Base-by-base conservation (phyloP, 495 filamentous ascomycete species). In the Achaetomiella virescens region DNA sequence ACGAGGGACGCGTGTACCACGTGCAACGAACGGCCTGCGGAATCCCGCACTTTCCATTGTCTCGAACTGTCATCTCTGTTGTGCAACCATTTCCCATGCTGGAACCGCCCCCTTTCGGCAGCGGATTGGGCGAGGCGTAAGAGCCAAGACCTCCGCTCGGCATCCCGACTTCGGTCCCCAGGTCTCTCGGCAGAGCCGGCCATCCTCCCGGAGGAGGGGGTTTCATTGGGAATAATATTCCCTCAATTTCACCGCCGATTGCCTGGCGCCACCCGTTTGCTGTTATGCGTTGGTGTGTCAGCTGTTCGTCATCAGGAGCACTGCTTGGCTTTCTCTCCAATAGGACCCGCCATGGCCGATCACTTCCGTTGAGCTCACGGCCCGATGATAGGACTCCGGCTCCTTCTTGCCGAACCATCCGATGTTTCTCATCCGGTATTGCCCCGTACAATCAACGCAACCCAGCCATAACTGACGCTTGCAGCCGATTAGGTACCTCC, bases 91-190 rank as follows among this genome's bases (percentile, higher is more conserved):
- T 11, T 31, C 48, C 25, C 12, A 24, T 18, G 21, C 24, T 36
- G 54, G 25, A 24, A 24, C 36, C 35, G 41, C 51, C 29, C 47
- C 31, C 53, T 55, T 40, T 62, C 59, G 60, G 59, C 55, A 56
- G n/a, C 54, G 15, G 35, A n/a, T 36, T 35, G 52, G 17, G n/a
- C 54, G 57, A 66, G 61, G 66, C 63, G 65, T 66, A 66, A 58
- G 15, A 8, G 52, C 49, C 59, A 54, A 51, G 60, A 47, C n/a
- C 37, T 33, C 3, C 6, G 36, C 14, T 64, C 66, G 66, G 66
- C 64, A 63, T 69, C 61, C 64, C 66, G 66, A 69, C 53, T 48
- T 69, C 64, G 66, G 66, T 47, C 52, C 56, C 55, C 33, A 21
- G 15, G 37, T 47, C 29, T 15, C 33, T 17, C 54, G 18, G 27